Conservation (phyloP, 2,329 filamentous ascomycete species). For the Penicillium brevicompactum region DNA sequence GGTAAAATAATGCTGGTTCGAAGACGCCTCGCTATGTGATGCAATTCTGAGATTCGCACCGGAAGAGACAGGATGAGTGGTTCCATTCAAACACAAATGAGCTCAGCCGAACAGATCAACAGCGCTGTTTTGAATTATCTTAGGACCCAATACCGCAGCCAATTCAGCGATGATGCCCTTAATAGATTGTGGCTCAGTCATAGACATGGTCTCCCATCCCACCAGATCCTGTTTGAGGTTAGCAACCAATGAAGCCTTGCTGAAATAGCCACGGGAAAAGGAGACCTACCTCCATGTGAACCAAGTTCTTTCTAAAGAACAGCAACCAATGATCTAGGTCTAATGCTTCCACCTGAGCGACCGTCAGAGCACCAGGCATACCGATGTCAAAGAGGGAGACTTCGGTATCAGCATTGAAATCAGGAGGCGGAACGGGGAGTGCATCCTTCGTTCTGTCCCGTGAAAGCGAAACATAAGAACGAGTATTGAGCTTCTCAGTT, state of each 20-base stretch:
- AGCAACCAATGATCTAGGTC: slow-evolving; percentile 49
- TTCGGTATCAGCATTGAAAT: slow-evolving; percentile 38
- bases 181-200: slow-evolving; percentile 46
- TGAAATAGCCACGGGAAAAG: not conserved
- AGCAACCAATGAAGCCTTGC: not conserved
- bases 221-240: slow-evolving; percentile 43
- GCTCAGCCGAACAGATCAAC: slow-evolving; percentile 43
- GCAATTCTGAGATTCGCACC: not conserved
- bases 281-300: slow-evolving; percentile 45
- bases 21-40: too few relatives aligned
- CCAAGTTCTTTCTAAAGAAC: slow-evolving; percentile 42
- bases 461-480: slow-evolving; percentile 49
- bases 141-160: slow-evolving; percentile 47
- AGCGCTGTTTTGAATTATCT: slow-evolving; percentile 44
- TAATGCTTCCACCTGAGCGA: slow-evolving; percentile 44
- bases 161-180: slow-evolving; percentile 52
- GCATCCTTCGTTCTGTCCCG: slow-evolving; percentile 33
- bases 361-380: slow-evolving; percentile 50
- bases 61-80: not conserved
- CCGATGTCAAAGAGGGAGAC: slow-evolving; percentile 49
- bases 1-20: too few relatives aligned
- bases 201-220: slow-evolving; percentile 48
- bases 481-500: slow-evolving; percentile 43
- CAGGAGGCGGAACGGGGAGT: slow-evolving; percentile 6
- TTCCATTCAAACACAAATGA: not conserved